A percentile compares a stretch with the other conserved stretches of the same genome.
Conservation (phyloP, 495 filamentous ascomycete species). For the Aspergillus sclerotiicarbonarius region DNA sequence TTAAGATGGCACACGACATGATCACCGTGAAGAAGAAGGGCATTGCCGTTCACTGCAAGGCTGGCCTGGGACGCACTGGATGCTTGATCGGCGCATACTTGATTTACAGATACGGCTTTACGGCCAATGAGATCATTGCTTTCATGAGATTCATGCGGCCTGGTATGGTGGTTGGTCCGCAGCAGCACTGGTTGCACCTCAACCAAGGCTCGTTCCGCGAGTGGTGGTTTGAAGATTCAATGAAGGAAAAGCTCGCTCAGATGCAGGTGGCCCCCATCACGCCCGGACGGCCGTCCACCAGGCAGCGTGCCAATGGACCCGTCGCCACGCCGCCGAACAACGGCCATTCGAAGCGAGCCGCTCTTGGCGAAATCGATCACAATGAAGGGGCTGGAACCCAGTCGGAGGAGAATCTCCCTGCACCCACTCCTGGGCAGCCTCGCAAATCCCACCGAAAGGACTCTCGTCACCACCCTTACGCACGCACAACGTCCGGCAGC, state of each 20-base stretch:
- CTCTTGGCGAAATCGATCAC: slow-evolving; percentile 84
- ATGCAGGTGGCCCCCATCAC: slow-evolving; percentile 64
- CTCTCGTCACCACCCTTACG: slow-evolving; percentile 53
- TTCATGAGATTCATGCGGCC: slow-evolving; percentile 99
- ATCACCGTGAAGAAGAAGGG: slow-evolving; percentile 83
- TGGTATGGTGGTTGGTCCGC: slow-evolving; percentile 98
- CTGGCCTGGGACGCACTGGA: slow-evolving; percentile 91
- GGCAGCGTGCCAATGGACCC: slow-evolving; percentile 57
- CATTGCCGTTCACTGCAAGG: slow-evolving; percentile 98
- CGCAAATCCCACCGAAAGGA: slow-evolving; percentile 76
- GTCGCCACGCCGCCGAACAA: slow-evolving; percentile 81
- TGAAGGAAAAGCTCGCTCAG: slow-evolving; percentile 64
- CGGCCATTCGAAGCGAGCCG: slow-evolving; percentile 68
- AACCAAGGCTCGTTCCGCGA: slow-evolving; percentile 96
- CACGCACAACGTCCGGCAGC: slow-evolving; percentile 44
- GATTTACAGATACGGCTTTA: slow-evolving; percentile 97
- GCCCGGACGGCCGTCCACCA: slow-evolving; percentile 64
- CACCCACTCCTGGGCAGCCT: slow-evolving; percentile 93
- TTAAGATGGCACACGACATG: slow-evolving; percentile 89
- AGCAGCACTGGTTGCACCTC: slow-evolving; percentile 98
- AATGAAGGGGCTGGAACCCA: slow-evolving; percentile 62
- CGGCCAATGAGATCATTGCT: slow-evolving; percentile 95
- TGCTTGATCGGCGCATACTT: slow-evolving; percentile 97
- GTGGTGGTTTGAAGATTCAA: slow-evolving; percentile 93
- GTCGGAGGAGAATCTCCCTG: slow-evolving; percentile 80